A percentile compares a stretch with the other conserved stretches of the same genome.
Evolutionary conservation across 2,329 filamentous ascomycete species (phyloP).

Genomic region (Aspergillus brasiliensis): DNA sequence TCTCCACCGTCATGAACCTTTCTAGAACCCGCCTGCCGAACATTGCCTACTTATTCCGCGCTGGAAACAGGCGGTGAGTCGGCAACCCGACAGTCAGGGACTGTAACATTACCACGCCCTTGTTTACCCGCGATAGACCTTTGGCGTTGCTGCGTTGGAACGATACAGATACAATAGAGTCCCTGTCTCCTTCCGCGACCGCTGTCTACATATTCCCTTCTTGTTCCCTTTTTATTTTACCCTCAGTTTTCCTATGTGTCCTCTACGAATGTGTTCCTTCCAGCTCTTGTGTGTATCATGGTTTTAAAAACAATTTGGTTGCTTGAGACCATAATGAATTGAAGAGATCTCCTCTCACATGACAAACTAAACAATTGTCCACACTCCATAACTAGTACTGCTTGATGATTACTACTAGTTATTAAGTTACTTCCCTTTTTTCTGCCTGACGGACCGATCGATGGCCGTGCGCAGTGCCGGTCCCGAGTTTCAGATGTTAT

Average conservation of each 20-base stretch:
- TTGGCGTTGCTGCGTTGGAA: conserved; percentile 24
- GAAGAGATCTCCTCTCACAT: conserved; percentile 29
- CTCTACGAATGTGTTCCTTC: conserved; percentile 1
- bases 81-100: conserved; percentile 23
- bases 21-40: conserved; percentile 10
- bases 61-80: conserved; percentile 25
- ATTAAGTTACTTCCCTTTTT: not conserved
- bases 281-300: conserved; percentile 22
- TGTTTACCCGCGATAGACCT: conserved; percentile 40
- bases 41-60: conserved; percentile 16
- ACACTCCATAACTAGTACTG: too few relatives aligned
- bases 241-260: conserved; percentile 15
- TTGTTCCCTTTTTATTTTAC: conserved; percentile 17
- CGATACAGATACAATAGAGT: conserved; percentile 30
- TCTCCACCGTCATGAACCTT: conserved; percentile 9
- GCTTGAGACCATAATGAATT: conserved; percentile 27
- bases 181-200: conserved; percentile 19
- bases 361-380: too few relatives aligned
- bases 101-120: conserved; percentile 41
- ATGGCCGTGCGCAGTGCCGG: conserved; percentile 2
- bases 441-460: not conserved
- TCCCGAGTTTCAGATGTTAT: conserved; percentile 5
- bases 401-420: not conserved
- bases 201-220: conserved; percentile 22
- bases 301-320: conserved; percentile 23